These are phyloP conservation scores for Ceratocystis diversiconidia DNA, from an alignment of 2,329 filamentous ascomycete genomes.

Conservation along the genomic window DNA sequence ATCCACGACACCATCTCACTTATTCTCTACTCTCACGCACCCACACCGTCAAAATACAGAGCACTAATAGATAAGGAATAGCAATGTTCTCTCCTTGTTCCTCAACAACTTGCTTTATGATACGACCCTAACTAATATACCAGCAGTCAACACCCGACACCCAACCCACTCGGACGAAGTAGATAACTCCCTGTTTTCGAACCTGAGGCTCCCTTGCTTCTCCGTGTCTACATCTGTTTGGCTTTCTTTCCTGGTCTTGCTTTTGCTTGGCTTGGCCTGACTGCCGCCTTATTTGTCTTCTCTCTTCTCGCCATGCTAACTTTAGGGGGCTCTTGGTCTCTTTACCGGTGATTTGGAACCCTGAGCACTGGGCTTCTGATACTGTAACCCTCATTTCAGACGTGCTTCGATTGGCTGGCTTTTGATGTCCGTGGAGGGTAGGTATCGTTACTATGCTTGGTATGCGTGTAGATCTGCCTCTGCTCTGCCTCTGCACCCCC, in stretches of 20 bases:
- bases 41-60: not conserved
- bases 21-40: not conserved
- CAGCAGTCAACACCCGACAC: not conserved
- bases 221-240: not conserved
- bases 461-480: no score
- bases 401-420: not conserved
- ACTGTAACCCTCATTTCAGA: not conserved
- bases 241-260: not conserved
- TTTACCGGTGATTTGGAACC: slow-evolving; percentile 1
- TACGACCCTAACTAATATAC: not conserved
- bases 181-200: not conserved
- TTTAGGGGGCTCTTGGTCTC: not conserved
- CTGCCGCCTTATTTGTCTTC: not conserved
- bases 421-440: not conserved
- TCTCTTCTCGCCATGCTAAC: not conserved
- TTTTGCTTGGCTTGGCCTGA: not conserved
- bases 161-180: not conserved
- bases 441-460: no score
- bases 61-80: not conserved
- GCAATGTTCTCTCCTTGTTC: slow-evolving; percentile 1
- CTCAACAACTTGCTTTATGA: not conserved
- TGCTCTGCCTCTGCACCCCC: no score
- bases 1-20: no score
- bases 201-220: not conserved
- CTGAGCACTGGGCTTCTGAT: not conserved